These are phyloP conservation scores for Naegleria fowleri DNA, from an alignment of 208 protist genomes.

Conservation along the genomic window DNA sequence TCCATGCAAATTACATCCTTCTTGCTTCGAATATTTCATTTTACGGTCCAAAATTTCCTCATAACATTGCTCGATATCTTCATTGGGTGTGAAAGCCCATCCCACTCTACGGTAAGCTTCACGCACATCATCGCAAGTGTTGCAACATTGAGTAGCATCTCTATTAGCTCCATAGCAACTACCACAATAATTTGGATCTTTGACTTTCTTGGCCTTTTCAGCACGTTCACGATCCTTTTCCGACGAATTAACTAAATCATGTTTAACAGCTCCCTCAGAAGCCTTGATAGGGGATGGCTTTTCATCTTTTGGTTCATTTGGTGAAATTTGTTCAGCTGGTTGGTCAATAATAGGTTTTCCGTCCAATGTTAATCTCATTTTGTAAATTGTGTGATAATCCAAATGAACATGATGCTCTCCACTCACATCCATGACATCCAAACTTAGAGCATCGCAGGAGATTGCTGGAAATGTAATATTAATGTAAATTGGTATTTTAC, in stretches of 20 bases:
- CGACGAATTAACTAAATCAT: not conserved
- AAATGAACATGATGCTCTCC: slow-evolving; percentile 48
- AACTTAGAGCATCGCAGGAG: slow-evolving; percentile 59
- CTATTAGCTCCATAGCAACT: slow-evolving; percentile 67
- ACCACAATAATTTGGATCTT: slow-evolving; percentile 54
- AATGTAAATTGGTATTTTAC: slow-evolving; percentile 56
- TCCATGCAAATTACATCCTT: slow-evolving; percentile 70
- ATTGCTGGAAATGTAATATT: slow-evolving; percentile 68
- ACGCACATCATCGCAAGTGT: slow-evolving; percentile 68
- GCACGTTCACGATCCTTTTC: not conserved
- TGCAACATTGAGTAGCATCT: slow-evolving; percentile 59
- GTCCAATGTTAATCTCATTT: slow-evolving; percentile 50
- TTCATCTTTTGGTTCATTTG: slow-evolving; percentile 43
- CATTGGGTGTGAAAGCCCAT: slow-evolving; percentile 60
- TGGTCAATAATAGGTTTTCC: slow-evolving; percentile 39
- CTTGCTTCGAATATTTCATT: slow-evolving; percentile 28
- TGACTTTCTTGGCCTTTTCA: slow-evolving; percentile 39
- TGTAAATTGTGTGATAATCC: slow-evolving; percentile 46
- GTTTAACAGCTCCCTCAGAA: not conserved
- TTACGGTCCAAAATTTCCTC: slow-evolving; percentile 28
- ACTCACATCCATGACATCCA: slow-evolving; percentile 64
- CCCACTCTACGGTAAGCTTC: slow-evolving; percentile 53
- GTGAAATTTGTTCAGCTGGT: slow-evolving; percentile 46
- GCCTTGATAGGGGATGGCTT: slow-evolving; percentile 40
- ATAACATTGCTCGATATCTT: slow-evolving; percentile 43